Evolutionary conservation across 768 basidiomycete genomes (phyloP), one percentile per base, ranked within the genome.

Genomic region (Podaxis rugospora): DNA sequence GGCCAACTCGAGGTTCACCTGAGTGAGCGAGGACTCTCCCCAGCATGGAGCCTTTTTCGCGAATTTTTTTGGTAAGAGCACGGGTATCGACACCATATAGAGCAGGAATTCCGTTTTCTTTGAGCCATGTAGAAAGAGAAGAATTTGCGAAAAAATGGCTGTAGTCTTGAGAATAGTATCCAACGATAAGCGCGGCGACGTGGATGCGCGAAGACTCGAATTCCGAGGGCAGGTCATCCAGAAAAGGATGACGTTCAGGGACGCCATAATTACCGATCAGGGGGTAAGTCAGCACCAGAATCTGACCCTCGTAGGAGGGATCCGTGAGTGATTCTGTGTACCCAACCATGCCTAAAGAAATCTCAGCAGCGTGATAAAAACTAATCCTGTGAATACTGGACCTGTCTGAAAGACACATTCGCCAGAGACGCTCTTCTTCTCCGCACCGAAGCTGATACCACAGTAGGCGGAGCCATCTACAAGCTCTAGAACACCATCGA

Each of bases 371-470:
- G 54, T 55, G 51, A 25, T 7, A 23, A n/a, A 58, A 6, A 21
- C 23, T 21, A 58, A 60, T 51, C 23, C 61, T 37, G n/a, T 39
- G 51, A 21, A n/a, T 25, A 46, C 68, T 89, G 72, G 69, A 95
- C 97, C 97, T 42, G 97, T 99, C 79, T 98, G 96, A 78, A 99
- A 99, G 70, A 99, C 97, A 74, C 97, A 98, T 84, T 99, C 97
- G 67, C 97, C 97, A 16, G 96, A 83, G 35, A 96, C 82, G 70
- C 92, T 95, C 76, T 93, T 95, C 50, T 83, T 85, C 67, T 93
- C 83, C 3, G 93, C 94, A 68, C 97, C 97, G 70, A 99, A 98
- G 69, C 90, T 93, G 71, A 91, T 87, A 37, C 97, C 97, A 59
- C 89, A 80, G 68, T 86, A 92, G 1, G 90, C 88, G 57, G 92